Base-by-base conservation (phyloP, 1,284 basidiomycete species). In the Ganoderma lucidum region DNA sequence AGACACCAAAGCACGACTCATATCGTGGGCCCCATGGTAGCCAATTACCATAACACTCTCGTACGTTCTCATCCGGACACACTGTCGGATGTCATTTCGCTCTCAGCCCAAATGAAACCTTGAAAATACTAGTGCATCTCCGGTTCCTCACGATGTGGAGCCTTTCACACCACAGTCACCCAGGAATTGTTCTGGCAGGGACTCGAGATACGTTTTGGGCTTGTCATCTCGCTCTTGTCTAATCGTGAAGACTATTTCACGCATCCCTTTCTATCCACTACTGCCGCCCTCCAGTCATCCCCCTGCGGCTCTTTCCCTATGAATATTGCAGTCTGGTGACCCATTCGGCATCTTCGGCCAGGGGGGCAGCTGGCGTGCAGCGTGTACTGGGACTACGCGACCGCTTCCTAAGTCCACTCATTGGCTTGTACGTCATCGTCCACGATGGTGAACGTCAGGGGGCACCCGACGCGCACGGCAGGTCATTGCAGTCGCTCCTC, bases 71-170 rank as follows among this genome's bases (percentile, higher is more conserved):
- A 55, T 63, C 48, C 56, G 37, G 45, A 51, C 44, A 62, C 63
- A 59, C 69, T 65, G 51, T 30, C 30, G 53, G 15, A 14, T 55
- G 55, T 59, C 55, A 66, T 59, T 71, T 71, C 69, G 51, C 60
- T 63, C 66, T 66, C 56, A 63, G 70, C 53, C 23, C 58, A 69
- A 70, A 73, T 73, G 70, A 71, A 73, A 73, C 72, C 67, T 44
- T 71, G 68, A 63, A 68, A 56, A 41, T 41, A 41, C 39, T 41
- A 41, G 39, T 53, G 59, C 66, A 67, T 66, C 67, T 60, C 12
- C 19, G 15, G 53, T 51, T 68, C 63, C 68, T 65, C 69, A 70
- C 69, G 62, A 30, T 64, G 59, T 62, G 62, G 67, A 45, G 42
- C 45, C 42, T 69, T 70, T 67, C 70, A 73, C 66, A 70, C 67